These are phyloP conservation scores for Leccinellum albellum DNA, from an alignment of 768 basidiomycete genomes.

Conservation along the genomic window DNA sequence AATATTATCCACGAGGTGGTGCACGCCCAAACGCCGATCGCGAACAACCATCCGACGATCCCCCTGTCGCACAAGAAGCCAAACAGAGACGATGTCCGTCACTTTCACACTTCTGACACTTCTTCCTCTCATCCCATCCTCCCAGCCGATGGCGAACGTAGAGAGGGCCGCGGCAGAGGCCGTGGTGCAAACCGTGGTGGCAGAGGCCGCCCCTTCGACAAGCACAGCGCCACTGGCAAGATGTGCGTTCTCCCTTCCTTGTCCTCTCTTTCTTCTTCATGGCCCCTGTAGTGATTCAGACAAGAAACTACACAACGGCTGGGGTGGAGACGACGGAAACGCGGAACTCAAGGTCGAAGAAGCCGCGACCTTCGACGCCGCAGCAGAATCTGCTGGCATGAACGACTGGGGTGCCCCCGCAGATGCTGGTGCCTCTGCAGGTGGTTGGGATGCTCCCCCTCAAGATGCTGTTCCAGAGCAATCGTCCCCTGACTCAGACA, in stretches of 20 bases:
- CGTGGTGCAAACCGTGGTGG: conserved; percentile 34
- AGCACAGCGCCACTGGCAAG: conserved; percentile 82
- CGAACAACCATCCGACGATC: conserved; percentile 40
- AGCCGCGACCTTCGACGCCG: conserved; percentile 69
- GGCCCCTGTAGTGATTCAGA: conserved; percentile 70
- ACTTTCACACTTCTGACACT: background rate
- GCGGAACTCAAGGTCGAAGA: conserved; percentile 80
- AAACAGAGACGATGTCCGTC: conserved; percentile 32
- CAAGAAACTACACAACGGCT: conserved; percentile 91
- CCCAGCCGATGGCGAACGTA: conserved; percentile 42
- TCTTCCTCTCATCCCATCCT: conserved; percentile 4
- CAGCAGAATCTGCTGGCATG: conserved; percentile 39
- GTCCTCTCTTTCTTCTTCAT: conserved; percentile 7
- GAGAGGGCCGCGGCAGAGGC: conserved; percentile 40
- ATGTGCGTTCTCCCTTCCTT: conserved; percentile 45
- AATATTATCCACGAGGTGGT: conserved; percentile 67
- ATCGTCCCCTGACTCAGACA: conserved; percentile 33
- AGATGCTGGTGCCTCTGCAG: conserved; percentile 27
- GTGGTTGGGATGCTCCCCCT: conserved; percentile 37
- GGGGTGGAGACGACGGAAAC: conserved; percentile 90
- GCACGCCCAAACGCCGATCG: conserved; percentile 38
- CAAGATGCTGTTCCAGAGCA: conserved; percentile 27
- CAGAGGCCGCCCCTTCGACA: conserved; percentile 77
- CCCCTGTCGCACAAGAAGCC: conserved; percentile 31
- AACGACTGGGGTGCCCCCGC: conserved; percentile 37